These are phyloP conservation scores for Colletotrichum liriopes DNA, from an alignment of 2,329 filamentous ascomycete genomes.

Conservation along the genomic window DNA sequence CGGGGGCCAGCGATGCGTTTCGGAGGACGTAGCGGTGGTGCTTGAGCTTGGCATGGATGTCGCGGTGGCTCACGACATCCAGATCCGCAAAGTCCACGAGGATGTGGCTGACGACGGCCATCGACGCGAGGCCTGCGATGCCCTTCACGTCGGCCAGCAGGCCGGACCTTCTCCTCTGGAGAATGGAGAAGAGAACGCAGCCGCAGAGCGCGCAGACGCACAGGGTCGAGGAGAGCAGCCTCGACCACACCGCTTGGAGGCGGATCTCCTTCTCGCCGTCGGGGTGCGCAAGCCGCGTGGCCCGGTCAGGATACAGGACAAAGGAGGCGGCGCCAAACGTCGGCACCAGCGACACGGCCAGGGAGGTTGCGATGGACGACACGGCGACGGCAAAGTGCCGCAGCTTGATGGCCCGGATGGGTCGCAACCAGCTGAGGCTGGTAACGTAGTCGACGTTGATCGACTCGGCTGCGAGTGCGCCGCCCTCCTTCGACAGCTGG, in stretches of 20 bases:
- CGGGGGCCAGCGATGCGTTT: slow-evolving; percentile 80
- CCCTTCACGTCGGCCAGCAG: slow-evolving; percentile 79
- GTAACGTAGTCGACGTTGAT: slow-evolving; percentile 84
- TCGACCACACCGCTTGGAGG: slow-evolving; percentile 73
- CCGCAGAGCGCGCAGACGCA: slow-evolving; percentile 72
- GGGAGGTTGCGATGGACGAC: slow-evolving; percentile 75
- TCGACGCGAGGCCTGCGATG: slow-evolving; percentile 81
- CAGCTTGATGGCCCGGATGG: slow-evolving; percentile 73
- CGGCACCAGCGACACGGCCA: slow-evolving; percentile 79
- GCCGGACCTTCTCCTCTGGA: slow-evolving; percentile 75
- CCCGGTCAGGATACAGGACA: slow-evolving; percentile 68
- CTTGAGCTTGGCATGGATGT: slow-evolving; percentile 79
- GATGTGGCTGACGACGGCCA: slow-evolving; percentile 82
- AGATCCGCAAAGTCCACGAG: slow-evolving; percentile 81
- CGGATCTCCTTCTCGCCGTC: slow-evolving; percentile 66
- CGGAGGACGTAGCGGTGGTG: slow-evolving; percentile 77
- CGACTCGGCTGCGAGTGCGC: slow-evolving; percentile 75
- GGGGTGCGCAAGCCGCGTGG: slow-evolving; percentile 59
- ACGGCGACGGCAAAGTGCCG: slow-evolving; percentile 79
- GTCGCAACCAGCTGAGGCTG: slow-evolving; percentile 76
- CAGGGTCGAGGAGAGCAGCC: slow-evolving; percentile 71
- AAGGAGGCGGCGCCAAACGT: slow-evolving; percentile 77
- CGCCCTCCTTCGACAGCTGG: slow-evolving; percentile 73
- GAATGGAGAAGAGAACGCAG: slow-evolving; percentile 71
- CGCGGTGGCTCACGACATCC: slow-evolving; percentile 76